These are phyloP conservation scores for Pseudofabraea citricarpa DNA, from an alignment of 2,329 filamentous ascomycete genomes.

Conservation along the genomic window DNA sequence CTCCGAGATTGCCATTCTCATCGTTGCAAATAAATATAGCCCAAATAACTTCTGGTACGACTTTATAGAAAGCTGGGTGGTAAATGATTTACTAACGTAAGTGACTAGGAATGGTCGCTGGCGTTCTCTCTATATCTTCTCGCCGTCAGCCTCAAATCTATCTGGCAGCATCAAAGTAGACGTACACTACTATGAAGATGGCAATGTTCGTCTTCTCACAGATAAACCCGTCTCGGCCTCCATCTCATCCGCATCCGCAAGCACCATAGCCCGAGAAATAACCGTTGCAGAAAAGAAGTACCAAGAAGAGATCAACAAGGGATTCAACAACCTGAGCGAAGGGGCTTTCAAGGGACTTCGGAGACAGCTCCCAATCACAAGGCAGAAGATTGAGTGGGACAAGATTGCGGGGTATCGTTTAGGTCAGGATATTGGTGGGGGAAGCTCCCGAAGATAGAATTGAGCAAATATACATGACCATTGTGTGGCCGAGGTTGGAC, in stretches of 20 bases:
- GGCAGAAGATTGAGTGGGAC: constrained; percentile 99
- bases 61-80: not conserved
- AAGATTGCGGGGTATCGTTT: constrained; percentile 91
- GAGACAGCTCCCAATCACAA: constrained; percentile 89
- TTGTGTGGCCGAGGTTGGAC: too few species aligned
- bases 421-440: constrained; percentile 73
- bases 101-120: constrained; percentile 90
- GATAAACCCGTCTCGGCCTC: constrained; percentile 66
- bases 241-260: constrained; percentile 55
- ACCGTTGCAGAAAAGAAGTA: constrained; percentile 82
- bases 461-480: too few species aligned
- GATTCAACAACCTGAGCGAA: constrained; percentile 84
- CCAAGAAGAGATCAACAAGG: constrained; percentile 91
- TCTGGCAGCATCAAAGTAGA: constrained; percentile 85
- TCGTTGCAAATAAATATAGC: constrained; percentile 95
- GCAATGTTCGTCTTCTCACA: constrained; percentile 92
- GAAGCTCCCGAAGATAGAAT: constrained; percentile 48
- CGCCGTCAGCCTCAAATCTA: constrained; percentile 62
- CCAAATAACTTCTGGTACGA: constrained; percentile 92
- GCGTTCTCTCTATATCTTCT: constrained; percentile 81
- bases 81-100: constrained; percentile 3
- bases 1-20: constrained; percentile 70
- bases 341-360: constrained; percentile 91
- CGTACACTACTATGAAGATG: constrained; percentile 99
- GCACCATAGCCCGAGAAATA: constrained; percentile 67